Conservation (phyloP, 306 rosid species). For the Leucaena leucocephala region DNA sequence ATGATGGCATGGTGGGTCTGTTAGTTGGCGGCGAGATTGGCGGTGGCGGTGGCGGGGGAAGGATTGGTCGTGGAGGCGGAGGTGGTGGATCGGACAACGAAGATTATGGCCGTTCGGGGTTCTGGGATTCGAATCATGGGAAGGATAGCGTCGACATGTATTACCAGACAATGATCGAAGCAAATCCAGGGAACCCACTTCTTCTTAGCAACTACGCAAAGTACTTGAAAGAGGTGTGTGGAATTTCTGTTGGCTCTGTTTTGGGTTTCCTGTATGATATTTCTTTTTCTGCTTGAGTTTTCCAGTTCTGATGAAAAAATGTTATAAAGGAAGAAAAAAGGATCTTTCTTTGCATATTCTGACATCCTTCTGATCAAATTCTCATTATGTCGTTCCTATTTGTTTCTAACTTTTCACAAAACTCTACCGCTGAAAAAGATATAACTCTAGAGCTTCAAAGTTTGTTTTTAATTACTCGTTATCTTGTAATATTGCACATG, state of each 20-base stretch:
- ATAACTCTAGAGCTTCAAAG: not conserved
- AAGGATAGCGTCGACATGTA: slow-evolving; percentile 53
- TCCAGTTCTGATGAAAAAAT: not conserved
- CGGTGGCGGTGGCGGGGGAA: slow-evolving; percentile 38
- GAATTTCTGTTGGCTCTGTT: not conserved
- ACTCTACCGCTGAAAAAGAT: not conserved
- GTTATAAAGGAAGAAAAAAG: not conserved
- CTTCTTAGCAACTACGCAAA: slow-evolving; percentile 78
- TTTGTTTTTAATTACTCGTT: not conserved
- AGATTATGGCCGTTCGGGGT: slow-evolving; percentile 53
- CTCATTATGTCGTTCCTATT: not conserved
- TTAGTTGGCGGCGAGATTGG: slow-evolving; percentile 53
- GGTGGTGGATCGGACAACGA: slow-evolving; percentile 58
- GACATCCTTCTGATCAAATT: not conserved
- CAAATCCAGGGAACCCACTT: slow-evolving; percentile 75
- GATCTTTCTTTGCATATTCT: not conserved
- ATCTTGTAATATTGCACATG: not conserved
- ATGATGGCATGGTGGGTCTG: slow-evolving; percentile 26
- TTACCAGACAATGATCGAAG: slow-evolving; percentile 69
- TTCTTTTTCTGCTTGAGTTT: not conserved
- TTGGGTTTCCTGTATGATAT: not conserved
- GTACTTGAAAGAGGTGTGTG: slow-evolving; percentile 74
- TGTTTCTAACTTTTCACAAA: not conserved
- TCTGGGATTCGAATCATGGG: slow-evolving; percentile 61
- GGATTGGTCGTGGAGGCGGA: slow-evolving; percentile 20